Percentiles rank a stretch among this genome's conserved stretches.
These are phyloP conservation scores for Deinandra increscens DNA, from an alignment of 129 eudicot genomes.

Conservation along the genomic window DNA sequence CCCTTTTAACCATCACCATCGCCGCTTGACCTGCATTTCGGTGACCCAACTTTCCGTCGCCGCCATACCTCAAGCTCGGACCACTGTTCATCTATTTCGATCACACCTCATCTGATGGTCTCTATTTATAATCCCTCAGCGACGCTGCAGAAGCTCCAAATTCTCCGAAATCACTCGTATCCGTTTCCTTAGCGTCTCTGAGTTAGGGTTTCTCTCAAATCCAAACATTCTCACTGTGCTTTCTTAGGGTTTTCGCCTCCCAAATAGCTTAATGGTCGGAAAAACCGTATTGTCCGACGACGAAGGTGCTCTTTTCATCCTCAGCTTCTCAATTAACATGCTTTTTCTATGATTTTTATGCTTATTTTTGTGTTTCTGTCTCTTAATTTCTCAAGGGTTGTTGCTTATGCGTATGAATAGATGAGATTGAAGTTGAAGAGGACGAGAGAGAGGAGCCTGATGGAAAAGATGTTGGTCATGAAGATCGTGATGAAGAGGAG, in stretches of 20 bases:
- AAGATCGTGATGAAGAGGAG: slow-evolving; percentile 60
- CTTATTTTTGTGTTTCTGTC: slow-evolving; percentile 2
- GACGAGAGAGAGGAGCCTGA: slow-evolving; percentile 61
- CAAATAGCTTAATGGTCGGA: slow-evolving; percentile 47
- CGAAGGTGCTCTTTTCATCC: slow-evolving; percentile 48
- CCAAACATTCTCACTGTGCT: not conserved
- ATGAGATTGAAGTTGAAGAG: slow-evolving; percentile 65
- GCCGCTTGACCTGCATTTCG: too few relatives aligned
- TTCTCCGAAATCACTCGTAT: not conserved
- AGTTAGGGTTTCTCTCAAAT: slow-evolving; percentile 16
- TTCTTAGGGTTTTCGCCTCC: slow-evolving; percentile 23
- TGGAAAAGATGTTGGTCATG: slow-evolving; percentile 44
- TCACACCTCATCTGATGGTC: too few relatives aligned
- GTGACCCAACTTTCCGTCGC: too few relatives aligned
- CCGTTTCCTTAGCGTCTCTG: slow-evolving; percentile 5
- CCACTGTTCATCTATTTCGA: too few relatives aligned
- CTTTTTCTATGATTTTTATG: not conserved
- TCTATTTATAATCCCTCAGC: not conserved
- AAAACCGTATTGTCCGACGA: slow-evolving; percentile 67
- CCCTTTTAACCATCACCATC: too few relatives aligned
- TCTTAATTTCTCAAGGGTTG: not conserved
- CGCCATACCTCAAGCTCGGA: too few relatives aligned
- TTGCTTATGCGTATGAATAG: slow-evolving; percentile 27
- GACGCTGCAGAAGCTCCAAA: slow-evolving; percentile 20
- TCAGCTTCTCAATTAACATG: not conserved